A percentile compares a stretch with the other conserved stretches of the same genome.
phyloP scores from a whole-genome alignment of 768 basidiomycete genomes.

The Mycena pura region DNA sequence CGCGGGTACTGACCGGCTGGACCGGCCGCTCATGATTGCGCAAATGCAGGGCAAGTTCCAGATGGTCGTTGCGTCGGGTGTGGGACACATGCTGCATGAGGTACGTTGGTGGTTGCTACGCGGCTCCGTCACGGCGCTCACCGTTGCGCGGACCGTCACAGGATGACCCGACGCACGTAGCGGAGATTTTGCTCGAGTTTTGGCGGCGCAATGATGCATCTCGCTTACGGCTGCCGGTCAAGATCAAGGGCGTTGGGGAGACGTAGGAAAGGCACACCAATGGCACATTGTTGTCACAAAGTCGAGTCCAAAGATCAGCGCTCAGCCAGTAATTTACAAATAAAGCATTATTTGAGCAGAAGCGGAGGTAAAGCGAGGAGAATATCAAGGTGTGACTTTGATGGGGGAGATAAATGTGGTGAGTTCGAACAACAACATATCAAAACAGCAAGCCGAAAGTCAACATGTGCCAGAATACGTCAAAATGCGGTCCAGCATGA shows the following conservation, averaged over 20 bases:
- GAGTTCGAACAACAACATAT: too few relatives aligned
- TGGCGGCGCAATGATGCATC: constrained; percentile 85
- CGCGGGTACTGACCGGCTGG: constrained; percentile 92
- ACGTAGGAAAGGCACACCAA: constrained; percentile 36
- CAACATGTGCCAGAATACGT: too few relatives aligned
- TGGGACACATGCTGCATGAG: constrained; percentile 96
- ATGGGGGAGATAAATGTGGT: too few relatives aligned
- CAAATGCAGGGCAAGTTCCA: constrained; percentile 98
- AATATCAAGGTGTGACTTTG: too few relatives aligned
- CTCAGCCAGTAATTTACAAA: too few relatives aligned
- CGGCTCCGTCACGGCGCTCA: constrained; percentile 68
- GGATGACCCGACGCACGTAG: constrained; percentile 86
- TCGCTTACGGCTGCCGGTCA: constrained; percentile 54
- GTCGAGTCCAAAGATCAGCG: too few relatives aligned
- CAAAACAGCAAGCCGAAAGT: too few relatives aligned
- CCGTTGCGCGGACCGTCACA: constrained; percentile 77
- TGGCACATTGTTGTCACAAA: too few relatives aligned
- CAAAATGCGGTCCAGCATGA: too few relatives aligned
- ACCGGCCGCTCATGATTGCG: constrained; percentile 93
- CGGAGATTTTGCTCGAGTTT: constrained; percentile 85
- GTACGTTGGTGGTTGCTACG: constrained; percentile 46
- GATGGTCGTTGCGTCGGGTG: constrained; percentile 82
- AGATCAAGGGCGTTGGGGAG: constrained; percentile 63
- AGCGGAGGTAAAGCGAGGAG: too few relatives aligned
- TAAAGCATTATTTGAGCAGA: too few relatives aligned